These are phyloP conservation scores for Hippophae tibetana DNA, from an alignment of 306 rosid species.

Conservation along the genomic window DNA sequence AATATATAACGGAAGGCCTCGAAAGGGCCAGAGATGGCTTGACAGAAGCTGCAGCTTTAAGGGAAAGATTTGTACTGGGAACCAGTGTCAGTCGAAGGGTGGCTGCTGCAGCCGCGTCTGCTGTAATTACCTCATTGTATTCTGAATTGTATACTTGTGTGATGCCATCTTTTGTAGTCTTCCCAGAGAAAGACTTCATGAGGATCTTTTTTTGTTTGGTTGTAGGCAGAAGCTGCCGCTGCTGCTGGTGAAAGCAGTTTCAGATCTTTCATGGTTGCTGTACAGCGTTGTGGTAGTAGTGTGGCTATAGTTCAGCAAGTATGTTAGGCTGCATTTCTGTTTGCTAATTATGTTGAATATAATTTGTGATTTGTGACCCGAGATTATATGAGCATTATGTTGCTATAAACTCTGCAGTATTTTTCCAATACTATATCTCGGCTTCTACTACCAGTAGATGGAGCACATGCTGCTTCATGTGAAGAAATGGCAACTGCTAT, in stretches of 20 bases:
- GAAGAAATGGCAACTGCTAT: conserved; percentile 97
- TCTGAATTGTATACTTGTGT: conserved; percentile 18
- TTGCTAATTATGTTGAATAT: conserved; percentile 14
- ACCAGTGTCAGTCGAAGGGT: conserved; percentile 80
- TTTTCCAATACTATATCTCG: conserved; percentile 93
- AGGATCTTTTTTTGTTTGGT: conserved; percentile 6
- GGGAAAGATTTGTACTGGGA: conserved; percentile 85
- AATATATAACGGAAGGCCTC: conserved; percentile 92
- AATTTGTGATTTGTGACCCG: conserved; percentile 2
- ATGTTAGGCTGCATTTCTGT: conserved; percentile 24
- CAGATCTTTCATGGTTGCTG: conserved; percentile 98
- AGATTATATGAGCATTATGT: conserved; percentile 17
- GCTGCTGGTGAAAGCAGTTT: conserved; percentile 99
- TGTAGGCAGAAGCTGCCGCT: conserved; percentile 98
- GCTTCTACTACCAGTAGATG: conserved; percentile 96
- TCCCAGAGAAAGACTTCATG: conserved; percentile 5
- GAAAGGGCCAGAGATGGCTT: conserved; percentile 89
- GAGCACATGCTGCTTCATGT: conserved; percentile 98
- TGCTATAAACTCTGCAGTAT: conserved; percentile 45
- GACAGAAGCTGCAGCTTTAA: conserved; percentile 92
- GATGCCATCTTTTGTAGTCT: not conserved
- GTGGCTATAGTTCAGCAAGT: conserved; percentile 99
- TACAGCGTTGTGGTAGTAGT: conserved; percentile 98
- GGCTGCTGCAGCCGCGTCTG: conserved; percentile 99
- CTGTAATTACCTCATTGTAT: conserved; percentile 41